These are phyloP conservation scores for Fulvia fulva DNA, from an alignment of 2,329 filamentous ascomycete genomes.

Conservation along the genomic window DNA sequence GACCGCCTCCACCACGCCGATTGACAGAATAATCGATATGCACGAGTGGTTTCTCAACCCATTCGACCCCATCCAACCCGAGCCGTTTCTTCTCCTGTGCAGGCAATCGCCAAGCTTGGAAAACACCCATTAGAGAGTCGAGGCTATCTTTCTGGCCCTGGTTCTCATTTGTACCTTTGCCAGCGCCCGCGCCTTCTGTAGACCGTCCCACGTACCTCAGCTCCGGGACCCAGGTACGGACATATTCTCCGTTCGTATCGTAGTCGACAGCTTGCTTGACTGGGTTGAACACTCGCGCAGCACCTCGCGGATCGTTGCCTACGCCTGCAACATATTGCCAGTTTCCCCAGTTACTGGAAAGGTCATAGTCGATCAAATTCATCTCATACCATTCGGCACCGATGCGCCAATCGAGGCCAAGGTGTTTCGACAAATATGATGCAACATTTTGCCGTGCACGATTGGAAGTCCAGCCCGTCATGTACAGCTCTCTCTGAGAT, in stretches of 20 bases:
- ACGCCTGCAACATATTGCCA: constrained; percentile 81
- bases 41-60: constrained; percentile 64
- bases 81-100: constrained; percentile 55
- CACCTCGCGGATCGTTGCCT: constrained; percentile 70
- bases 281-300: constrained; percentile 73
- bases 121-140: constrained; percentile 54
- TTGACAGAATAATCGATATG: constrained; percentile 61
- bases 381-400: constrained; percentile 82
- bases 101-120: constrained; percentile 65
- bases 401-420: constrained; percentile 73
- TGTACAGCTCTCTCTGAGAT: constrained; percentile 66
- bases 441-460: constrained; percentile 73
- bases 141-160: constrained; percentile 6
- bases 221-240: constrained; percentile 70
- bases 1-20: constrained; percentile 35
- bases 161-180: not conserved
- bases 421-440: constrained; percentile 67
- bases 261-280: constrained; percentile 79
- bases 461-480: constrained; percentile 76
- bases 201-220: constrained; percentile 47
- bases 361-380: constrained; percentile 70
- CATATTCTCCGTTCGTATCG: constrained; percentile 65
- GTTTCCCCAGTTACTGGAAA: constrained; percentile 64
- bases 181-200: constrained; percentile 11
- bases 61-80: constrained; percentile 56